Evolutionary conservation across 176 grass and related monocot genomes (phyloP).

Genomic region (Zea luxurians): DNA sequence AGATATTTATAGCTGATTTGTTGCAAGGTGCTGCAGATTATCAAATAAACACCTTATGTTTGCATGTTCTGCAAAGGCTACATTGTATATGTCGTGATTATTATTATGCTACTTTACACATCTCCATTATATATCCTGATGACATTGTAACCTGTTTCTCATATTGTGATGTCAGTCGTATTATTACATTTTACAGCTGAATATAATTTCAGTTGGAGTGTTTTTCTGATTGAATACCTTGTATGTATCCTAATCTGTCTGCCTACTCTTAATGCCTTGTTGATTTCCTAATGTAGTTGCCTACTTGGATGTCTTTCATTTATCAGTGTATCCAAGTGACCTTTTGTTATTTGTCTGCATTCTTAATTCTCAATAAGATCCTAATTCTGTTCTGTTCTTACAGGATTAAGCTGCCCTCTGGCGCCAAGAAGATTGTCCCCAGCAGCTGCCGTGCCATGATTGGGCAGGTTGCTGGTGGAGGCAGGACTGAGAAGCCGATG

Average conservation of each 20-base stretch:
- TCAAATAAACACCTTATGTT: too few species aligned
- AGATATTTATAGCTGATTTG: not conserved
- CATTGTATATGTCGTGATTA: too few species aligned
- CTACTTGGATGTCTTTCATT: not conserved
- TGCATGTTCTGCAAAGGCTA: too few species aligned
- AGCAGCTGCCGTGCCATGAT: conserved; percentile 90
- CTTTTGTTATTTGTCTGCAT: not conserved
- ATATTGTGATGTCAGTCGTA: not conserved
- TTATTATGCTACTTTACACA: not conserved
- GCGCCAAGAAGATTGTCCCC: conserved; percentile 89
- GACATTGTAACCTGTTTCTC: not conserved
- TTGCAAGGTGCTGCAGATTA: too few species aligned
- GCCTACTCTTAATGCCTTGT: too few species aligned
- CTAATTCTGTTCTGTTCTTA: not conserved
- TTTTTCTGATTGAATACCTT: too few species aligned
- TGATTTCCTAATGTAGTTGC: too few species aligned
- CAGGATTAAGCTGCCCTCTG: conserved; percentile 96
- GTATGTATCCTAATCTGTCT: too few species aligned
- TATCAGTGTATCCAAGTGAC: not conserved
- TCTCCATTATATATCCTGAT: not conserved
- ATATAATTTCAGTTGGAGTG: not conserved
- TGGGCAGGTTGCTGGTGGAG: conserved; percentile 83
- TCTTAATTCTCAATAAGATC: not conserved
- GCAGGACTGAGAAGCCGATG: conserved; percentile 86
- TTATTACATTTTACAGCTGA: not conserved